phyloP scores from a whole-genome alignment of 192 early-diverging fungal genomes.

The Rhizoclosmatium sp. region DNA sequence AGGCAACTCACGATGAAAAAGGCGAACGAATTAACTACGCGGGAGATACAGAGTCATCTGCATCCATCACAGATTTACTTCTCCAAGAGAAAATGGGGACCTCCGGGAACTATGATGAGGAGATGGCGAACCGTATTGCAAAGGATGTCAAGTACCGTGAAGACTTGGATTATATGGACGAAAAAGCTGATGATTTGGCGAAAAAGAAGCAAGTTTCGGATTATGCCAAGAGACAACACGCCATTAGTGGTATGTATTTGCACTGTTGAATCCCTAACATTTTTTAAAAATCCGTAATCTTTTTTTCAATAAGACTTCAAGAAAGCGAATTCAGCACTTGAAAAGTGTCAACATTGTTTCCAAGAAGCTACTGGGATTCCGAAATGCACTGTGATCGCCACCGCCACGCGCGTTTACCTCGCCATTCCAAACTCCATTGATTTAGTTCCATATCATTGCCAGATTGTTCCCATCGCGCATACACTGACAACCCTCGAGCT shows the following conservation, averaged over 20 bases:
- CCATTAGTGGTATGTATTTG: slow-evolving; percentile 48
- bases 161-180: slow-evolving; percentile 93
- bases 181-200: slow-evolving; percentile 80
- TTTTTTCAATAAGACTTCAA: slow-evolving; percentile 65
- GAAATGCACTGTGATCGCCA: slow-evolving; percentile 71
- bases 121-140: slow-evolving; percentile 75
- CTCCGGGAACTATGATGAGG: slow-evolving; percentile 65
- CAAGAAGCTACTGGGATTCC: slow-evolving; percentile 70
- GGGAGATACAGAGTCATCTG: slow-evolving; percentile 57
- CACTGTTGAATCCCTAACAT: neutral
- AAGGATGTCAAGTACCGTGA: slow-evolving; percentile 73
- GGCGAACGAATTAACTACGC: slow-evolving; percentile 72
- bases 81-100: slow-evolving; percentile 70
- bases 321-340: slow-evolving; percentile 67
- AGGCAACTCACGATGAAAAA: slow-evolving; percentile 60
- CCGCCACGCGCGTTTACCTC: slow-evolving; percentile 82
- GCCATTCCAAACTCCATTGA: slow-evolving; percentile 77
- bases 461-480: slow-evolving; percentile 92
- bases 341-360: slow-evolving; percentile 81
- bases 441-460: slow-evolving; percentile 85
- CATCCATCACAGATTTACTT: slow-evolving; percentile 72
- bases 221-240: slow-evolving; percentile 70
- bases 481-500: slow-evolving; percentile 80
- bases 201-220: slow-evolving; percentile 63
- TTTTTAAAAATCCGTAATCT: neutral